phyloP scores from a whole-genome alignment of 805 yeast genomes.

The Candida palmyrensis region DNA sequence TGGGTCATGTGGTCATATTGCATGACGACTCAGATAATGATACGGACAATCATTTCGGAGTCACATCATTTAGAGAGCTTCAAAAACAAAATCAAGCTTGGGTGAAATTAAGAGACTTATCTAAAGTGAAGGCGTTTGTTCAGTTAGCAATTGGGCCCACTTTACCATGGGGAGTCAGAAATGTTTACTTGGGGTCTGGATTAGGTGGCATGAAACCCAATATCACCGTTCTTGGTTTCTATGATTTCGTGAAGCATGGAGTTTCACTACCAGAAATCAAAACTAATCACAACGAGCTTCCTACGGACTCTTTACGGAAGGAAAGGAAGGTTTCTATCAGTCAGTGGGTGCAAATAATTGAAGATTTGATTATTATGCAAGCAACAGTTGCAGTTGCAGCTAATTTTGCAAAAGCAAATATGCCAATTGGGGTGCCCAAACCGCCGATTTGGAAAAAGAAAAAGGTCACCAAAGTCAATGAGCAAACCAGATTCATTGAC shows the following conservation, averaged over 20 bases:
- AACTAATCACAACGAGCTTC: conserved; percentile 33
- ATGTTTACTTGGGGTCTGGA: conserved; percentile 88
- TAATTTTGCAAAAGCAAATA: conserved; percentile 62
- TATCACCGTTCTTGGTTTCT: conserved; percentile 87
- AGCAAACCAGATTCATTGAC: conserved; percentile 68
- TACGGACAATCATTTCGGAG: conserved; percentile 26
- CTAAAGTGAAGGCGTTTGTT: conserved; percentile 85
- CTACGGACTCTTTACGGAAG: conserved; percentile 74
- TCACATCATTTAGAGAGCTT: conserved; percentile 57
- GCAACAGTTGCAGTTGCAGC: conserved; percentile 93
- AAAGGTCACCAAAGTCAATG: conserved; percentile 3
- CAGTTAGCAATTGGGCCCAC: conserved; percentile 87
- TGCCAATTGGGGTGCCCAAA: conserved; percentile 49
- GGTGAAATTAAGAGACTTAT: conserved; percentile 73
- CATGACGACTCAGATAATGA: conserved; percentile 25
- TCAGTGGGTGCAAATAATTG: conserved; percentile 91
- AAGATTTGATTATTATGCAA: conserved; percentile 82
- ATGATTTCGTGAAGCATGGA: conserved; percentile 52
- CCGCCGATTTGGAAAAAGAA: conserved; percentile 11
- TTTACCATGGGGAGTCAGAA: conserved; percentile 92
- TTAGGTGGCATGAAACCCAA: conserved; percentile 99
- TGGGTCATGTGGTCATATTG: conserved; percentile 85
- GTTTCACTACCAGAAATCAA: conserved; percentile 20
- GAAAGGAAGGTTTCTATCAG: conserved; percentile 65
- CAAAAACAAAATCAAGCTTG: conserved; percentile 74